Base-by-base conservation (phyloP, 2,329 filamentous ascomycete genomes). In the Alternaria angustiovoidea region DNA sequence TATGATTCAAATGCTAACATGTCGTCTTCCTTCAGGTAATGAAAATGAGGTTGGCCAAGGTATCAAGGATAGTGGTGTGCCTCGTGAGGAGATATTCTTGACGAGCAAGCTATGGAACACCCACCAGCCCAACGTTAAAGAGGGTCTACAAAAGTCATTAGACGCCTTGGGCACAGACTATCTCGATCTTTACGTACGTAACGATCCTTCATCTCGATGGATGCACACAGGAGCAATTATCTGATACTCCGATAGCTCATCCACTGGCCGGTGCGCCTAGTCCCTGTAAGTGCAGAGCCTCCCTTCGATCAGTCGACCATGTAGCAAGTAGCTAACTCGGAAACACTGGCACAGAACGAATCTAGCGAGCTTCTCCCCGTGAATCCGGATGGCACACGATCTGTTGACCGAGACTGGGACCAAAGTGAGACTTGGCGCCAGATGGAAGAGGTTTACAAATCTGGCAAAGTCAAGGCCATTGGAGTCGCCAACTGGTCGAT, bases 81-180 rank as follows among this genome's bases (percentile, higher is more conserved):
- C 56, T 28, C 56, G 63, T n/a, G 91, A 51, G 7, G 49, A 62
- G 24, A 42, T 65, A n/a, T 65, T 62, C 36, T 30, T 62, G 16
- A 65, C 93, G 63, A 92, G 90, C 79, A 96, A 95, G 85, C 88
- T 96, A 59, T 95, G 92, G 92, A 92, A 93, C 82, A 94, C 92
- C 86, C 91, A 95, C 83, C 89, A 93, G 71, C 84, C 49, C 7
- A 32, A 59, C 12, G 92, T 93, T 74, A 84, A 82, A 78, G 86
- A 86, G 79, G 88, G 87, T 75, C 91, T 94, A 80, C 94, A 60
- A 84, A 86, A 63, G 82, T 89, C 88, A 68, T 81, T 94, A 72
- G 85, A 88, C 18, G 93, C 83, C 93, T 90, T 90, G 88, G 89
- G 62, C 76, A 24, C 94, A 64, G 92, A 93, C 75, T 94, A 95